Conservation (phyloP, 495 filamentous ascomycete species). For the Talaromyces wortmannii region DNA sequence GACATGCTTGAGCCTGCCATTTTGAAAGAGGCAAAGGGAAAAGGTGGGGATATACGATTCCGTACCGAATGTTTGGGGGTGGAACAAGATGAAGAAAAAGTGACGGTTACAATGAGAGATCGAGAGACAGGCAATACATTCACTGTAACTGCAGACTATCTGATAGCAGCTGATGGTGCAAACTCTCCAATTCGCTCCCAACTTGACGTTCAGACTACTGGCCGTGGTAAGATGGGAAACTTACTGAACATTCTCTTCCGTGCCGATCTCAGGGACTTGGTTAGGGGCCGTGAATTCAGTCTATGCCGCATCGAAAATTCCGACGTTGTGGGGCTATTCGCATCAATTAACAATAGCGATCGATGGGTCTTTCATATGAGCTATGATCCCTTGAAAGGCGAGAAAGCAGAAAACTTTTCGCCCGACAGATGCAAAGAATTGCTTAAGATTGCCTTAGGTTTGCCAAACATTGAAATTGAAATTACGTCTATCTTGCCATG, state of each 20-base stretch:
- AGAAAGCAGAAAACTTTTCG: conserved; percentile 10
- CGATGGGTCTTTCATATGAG: conserved; percentile 18
- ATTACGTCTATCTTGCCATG: conserved; percentile 10
- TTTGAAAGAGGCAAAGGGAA: conserved; percentile 10
- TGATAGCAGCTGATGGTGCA: conserved; percentile 12
- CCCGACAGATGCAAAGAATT: conserved; percentile 13
- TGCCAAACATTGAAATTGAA: conserved; percentile 12
- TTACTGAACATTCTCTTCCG: conserved; percentile 23
- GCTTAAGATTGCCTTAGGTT: conserved; percentile 10
- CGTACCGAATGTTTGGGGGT: conserved; percentile 6
- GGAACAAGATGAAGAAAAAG: conserved; percentile 5
- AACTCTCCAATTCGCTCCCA: conserved; percentile 8
- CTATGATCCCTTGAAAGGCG: conserved; percentile 12
- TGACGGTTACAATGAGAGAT: conserved; percentile 10
- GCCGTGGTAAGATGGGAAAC: conserved; percentile 15
- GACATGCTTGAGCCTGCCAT: conserved; percentile 12
- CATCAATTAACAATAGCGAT: conserved; percentile 25
- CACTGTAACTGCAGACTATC: conserved; percentile 7
- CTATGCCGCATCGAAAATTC: conserved; percentile 11
- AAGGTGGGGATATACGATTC: conserved; percentile 11
- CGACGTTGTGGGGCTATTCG: conserved; percentile 15
- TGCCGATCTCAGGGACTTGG: conserved; percentile 14
- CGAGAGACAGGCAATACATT: conserved; percentile 6
- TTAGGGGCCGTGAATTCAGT: conserved; percentile 16
- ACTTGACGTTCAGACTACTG: conserved; percentile 9